Percentiles rank a stretch among this genome's conserved stretches.
phyloP scores from a whole-genome alignment of 164 flowering plant species.

The Brasenia schreberi region DNA sequence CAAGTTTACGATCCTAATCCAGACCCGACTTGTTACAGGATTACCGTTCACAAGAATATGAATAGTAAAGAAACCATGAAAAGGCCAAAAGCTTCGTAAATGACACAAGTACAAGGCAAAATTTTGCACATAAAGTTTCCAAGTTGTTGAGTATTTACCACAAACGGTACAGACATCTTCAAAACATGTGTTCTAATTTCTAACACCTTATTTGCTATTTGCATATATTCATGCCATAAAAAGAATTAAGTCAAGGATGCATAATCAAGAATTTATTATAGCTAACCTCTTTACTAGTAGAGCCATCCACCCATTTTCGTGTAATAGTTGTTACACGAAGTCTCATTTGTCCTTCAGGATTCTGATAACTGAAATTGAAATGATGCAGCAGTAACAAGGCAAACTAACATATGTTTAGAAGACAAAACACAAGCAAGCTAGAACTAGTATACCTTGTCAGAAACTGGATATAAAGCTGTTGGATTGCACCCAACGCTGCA shows the following conservation, averaged over 20 bases:
- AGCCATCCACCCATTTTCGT: slow-evolving; percentile 73
- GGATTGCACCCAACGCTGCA: slow-evolving; percentile 38
- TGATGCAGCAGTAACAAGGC: neutral
- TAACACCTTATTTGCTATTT: too few relatives aligned
- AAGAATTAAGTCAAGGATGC: neutral
- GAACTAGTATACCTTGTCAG: slow-evolving; percentile 45
- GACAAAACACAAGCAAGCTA: neutral
- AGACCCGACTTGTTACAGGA: too few relatives aligned
- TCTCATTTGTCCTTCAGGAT: slow-evolving; percentile 57
- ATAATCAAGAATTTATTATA: neutral
- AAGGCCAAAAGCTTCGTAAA: too few relatives aligned
- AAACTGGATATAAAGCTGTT: slow-evolving; percentile 72
- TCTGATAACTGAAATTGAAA: slow-evolving; percentile 57
- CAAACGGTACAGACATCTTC: too few relatives aligned
- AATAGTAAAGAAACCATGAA: too few relatives aligned
- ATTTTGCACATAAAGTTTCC: too few relatives aligned
- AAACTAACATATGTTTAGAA: neutral
- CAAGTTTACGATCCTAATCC: too few relatives aligned
- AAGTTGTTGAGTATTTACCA: too few relatives aligned
- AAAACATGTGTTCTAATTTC: too few relatives aligned
- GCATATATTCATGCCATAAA: neutral
- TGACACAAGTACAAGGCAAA: too few relatives aligned
- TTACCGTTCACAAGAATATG: too few relatives aligned
- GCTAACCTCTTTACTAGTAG: slow-evolving; percentile 65
- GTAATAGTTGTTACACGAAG: slow-evolving; percentile 75